Base-by-base conservation (phyloP, 768 basidiomycete species). In the Dioszegia aurantiaca region DNA sequence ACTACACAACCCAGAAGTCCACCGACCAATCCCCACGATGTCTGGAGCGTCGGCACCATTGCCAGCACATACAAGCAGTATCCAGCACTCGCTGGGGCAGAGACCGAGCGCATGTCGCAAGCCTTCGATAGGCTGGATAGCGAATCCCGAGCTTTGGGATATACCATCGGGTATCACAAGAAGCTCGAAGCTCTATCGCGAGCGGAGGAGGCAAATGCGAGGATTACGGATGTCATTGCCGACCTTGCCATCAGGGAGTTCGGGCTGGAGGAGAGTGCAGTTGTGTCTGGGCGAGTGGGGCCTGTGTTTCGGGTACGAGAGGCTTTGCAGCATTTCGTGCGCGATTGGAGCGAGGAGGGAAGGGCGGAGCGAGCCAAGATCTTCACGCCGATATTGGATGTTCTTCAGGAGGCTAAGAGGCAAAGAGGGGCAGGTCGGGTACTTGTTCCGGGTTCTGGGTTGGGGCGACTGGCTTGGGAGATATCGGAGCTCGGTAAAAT, bases 281-380 rank as follows among this genome's bases (percentile, higher is more conserved):
- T 55, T 19, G 42, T 12, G 8, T 23, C 19, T 14, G 31, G 9
- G 2, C 33, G 21, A 19, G 11, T n/a, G n/a, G 56, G 56, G 6
- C 16, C 44, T 4, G n/a, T 57, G 23, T 57, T 57, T 31, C 43
- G 56, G 30, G 48, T 21, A 9, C 48, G 48, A 21, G 48, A 49
- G 23, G 48, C 48, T 19, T 10, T 41, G 39, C 41, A 40, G 27
- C 53, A 55, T 67, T 87, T 94, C 48, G 90, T 91, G 11, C 82
- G 92, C 10, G 92, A 98, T 70, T 98, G 93, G 92, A 89, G 87
- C 59, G 82, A 80, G 61, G 86, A 90, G 87, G 92, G 91, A 1
- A 80, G 78, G 63, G 72, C 75, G 1, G 93, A 98, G 72, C 83
- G 93, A 8, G 85, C 89, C 46, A 70, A 79, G 2, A 87, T 86